Percentiles rank a stretch among this genome's conserved stretches.
Conservation (phyloP, 257 asterid species). For the Scutellaria galericulata region DNA sequence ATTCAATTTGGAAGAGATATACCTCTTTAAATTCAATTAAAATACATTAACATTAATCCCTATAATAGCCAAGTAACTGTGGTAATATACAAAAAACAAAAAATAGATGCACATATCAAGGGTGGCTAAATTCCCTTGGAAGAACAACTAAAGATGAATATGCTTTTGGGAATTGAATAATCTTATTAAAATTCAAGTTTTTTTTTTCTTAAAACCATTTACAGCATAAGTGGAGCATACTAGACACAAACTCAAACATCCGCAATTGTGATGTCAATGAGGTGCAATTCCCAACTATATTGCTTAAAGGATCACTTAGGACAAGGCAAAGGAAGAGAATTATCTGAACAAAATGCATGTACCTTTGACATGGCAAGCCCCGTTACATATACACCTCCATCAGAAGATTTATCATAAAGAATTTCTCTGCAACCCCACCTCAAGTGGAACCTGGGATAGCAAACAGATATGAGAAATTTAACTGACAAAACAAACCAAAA, state of each 20-base stretch:
- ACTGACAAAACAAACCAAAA: slow-evolving; percentile 19
- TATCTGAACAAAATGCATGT: slow-evolving; percentile 28
- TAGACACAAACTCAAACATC: background rate
- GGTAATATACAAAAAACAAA: background rate
- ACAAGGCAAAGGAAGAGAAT: slow-evolving; percentile 16
- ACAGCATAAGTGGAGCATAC: slow-evolving; percentile 5
- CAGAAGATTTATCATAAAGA: slow-evolving; percentile 74
- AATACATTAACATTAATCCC: slow-evolving; percentile 5
- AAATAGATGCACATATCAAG: slow-evolving; percentile 21
- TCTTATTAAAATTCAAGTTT: slow-evolving; percentile 14
- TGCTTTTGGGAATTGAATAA: background rate
- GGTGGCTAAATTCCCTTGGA: background rate
- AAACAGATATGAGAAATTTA: slow-evolving; percentile 25
- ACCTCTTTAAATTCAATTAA: slow-evolving; percentile 6
- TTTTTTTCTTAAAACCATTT: background rate
- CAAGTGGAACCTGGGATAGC: slow-evolving; percentile 78
- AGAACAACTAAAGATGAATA: slow-evolving; percentile 13
- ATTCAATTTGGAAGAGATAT: background rate
- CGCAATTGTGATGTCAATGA: slow-evolving; percentile 7
- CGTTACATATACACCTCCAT: slow-evolving; percentile 70
- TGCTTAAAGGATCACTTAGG: slow-evolving; percentile 4
- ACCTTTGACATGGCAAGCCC: slow-evolving; percentile 98
- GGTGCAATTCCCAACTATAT: slow-evolving; percentile 24
- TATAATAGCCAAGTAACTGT: background rate
- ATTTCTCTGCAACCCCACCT: slow-evolving; percentile 99